A percentile compares a stretch with the other conserved stretches of the same genome.
Conservation (phyloP, 805 yeast species). For the Yarrowia sp. region DNA sequence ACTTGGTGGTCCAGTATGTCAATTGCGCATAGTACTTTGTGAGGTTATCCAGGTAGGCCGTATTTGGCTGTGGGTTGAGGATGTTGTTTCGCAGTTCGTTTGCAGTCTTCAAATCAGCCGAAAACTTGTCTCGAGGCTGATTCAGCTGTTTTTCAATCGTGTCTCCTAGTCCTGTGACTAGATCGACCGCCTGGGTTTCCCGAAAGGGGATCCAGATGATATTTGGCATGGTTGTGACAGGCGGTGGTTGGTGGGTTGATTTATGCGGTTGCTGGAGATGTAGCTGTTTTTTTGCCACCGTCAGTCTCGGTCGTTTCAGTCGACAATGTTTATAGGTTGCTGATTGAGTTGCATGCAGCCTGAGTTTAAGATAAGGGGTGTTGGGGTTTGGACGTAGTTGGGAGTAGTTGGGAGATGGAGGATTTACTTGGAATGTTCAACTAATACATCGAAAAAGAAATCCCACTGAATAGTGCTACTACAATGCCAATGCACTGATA, state of each 20-base stretch:
- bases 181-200: slow-evolving; percentile 54
- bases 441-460: too few species aligned
- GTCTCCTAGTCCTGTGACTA: slow-evolving; percentile 53
- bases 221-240: slow-evolving; percentile 47
- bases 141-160: slow-evolving; percentile 59
- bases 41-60: neutral
- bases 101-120: slow-evolving; percentile 48
- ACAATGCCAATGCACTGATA: too few species aligned
- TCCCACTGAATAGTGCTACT: too few species aligned
- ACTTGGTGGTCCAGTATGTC: slow-evolving; percentile 52
- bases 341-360: slow-evolving; percentile 9
- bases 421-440: too few species aligned
- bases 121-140: slow-evolving; percentile 55
- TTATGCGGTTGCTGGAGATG: too few species aligned
- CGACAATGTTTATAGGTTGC: neutral
- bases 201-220: slow-evolving; percentile 61
- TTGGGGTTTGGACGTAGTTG: too few species aligned
- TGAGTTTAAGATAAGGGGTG: neutral
- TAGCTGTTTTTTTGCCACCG: too few species aligned
- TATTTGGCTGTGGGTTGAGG: slow-evolving; percentile 5
- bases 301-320: too few species aligned
- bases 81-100: slow-evolving; percentile 39
- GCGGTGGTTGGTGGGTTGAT: too few species aligned
- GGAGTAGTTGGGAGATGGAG: neutral
- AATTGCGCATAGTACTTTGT: slow-evolving; percentile 45